Base-by-base conservation (phyloP, 1,139 yeast species). In the Keqinozyma sinolaborantium region DNA sequence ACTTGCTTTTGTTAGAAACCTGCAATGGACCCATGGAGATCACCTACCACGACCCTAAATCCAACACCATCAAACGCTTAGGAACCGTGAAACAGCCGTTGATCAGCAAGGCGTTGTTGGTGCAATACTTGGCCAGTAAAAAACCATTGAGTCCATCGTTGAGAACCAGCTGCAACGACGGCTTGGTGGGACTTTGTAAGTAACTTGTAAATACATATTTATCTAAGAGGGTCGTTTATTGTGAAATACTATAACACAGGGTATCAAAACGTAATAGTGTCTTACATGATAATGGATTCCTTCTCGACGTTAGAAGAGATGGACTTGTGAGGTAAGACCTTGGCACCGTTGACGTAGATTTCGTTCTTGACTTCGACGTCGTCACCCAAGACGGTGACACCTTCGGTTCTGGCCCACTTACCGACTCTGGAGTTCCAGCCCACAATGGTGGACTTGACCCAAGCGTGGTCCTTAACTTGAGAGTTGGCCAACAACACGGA, bases 341-440 rank as follows among this genome's bases (percentile, higher is more conserved):
- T 90, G 66, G 97, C 98, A 66, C 98, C 98, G 65, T 92, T 92
- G 52, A 94, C 95, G 77, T 94, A 94, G 59, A 94, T 78, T 75
- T 92, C 99, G 62, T 94, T 97, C 75, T 90, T 88, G 60, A 94
- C 86, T 63, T 90, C 95, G 49, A 94, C 99, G 50, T 94, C 99
- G 65, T 94, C 99, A 70, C 98, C 99, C 56, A 94, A 79, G 39
- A 94, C 98, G 43, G 97, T 86, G 52, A 82, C 86, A 70, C 96
- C 95, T 70, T 92, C 98, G 47, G 95, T 81, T 76, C 99, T 88
- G 45, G 97, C 95, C 99, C 99, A 92, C 66, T 81, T 82, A 62
- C 99, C 99, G 53, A 94, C 90, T 55, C 90, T 85, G 42, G 97
- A 90, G 77, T 88, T 84, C 99, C 99, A 94, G 52, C 99, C 99